Conservation (phyloP, 352 stramenopile species). For the Lagenidium giganteum region DNA sequence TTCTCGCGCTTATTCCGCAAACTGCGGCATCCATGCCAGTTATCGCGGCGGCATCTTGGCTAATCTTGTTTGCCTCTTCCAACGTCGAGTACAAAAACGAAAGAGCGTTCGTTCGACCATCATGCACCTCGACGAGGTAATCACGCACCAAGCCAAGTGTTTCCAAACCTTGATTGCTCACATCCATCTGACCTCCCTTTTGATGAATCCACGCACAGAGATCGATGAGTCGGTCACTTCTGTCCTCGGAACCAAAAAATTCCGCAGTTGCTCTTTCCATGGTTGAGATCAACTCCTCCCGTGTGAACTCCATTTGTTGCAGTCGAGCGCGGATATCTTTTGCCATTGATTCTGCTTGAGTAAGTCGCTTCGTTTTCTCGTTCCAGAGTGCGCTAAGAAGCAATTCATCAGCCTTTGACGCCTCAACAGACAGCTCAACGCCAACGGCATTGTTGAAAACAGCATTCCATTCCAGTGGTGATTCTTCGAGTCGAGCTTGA, state of each 20-base stretch:
- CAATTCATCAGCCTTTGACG: constrained; percentile 12
- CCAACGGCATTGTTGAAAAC: constrained; percentile 6
- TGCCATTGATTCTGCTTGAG: constrained; percentile 41
- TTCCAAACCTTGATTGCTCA: constrained; percentile 30
- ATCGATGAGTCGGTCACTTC: constrained; percentile 15
- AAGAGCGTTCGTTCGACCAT: constrained; percentile 31
- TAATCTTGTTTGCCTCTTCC: constrained; percentile 40
- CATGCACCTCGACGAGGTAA: constrained; percentile 33
- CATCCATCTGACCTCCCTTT: constrained; percentile 38
- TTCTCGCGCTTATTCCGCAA: no score
- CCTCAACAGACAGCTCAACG: not conserved
- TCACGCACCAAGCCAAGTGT: constrained; percentile 20
- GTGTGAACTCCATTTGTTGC: constrained; percentile 32
- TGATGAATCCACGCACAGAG: constrained; percentile 30
- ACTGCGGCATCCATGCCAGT: no score
- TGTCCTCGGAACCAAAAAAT: no score
- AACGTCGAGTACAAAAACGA: constrained; percentile 35
- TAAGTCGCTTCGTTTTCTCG: constrained; percentile 56
- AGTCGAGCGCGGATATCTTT: constrained; percentile 38
- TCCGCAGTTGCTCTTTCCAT: no score
- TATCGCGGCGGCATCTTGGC: no score
- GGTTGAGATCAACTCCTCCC: constrained; percentile 30
- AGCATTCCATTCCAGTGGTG: no score
- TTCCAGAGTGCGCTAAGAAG: constrained; percentile 43
- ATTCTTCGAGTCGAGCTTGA: not conserved